A percentile compares a stretch with the other conserved stretches of the same genome.
These are phyloP conservation scores for Capsaspora owczarzaki DNA, from an alignment of 78 protist genomes.

Conservation along the genomic window DNA sequence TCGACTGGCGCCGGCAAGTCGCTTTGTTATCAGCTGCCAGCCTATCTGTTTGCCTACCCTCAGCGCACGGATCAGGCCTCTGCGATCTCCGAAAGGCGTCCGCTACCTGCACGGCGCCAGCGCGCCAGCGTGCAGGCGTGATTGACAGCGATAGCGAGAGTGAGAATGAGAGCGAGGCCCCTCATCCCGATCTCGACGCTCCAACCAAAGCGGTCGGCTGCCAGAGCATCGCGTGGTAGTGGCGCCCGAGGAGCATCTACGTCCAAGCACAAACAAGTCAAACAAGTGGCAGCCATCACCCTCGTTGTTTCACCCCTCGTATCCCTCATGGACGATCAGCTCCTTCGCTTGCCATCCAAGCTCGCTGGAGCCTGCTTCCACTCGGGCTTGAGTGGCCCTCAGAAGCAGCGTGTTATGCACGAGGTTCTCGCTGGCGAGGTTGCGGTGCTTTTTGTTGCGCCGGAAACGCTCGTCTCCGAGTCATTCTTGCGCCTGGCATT, in stretches of 20 bases:
- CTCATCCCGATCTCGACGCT: too few species aligned
- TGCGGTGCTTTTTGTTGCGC: slow-evolving; percentile 37
- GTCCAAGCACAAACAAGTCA: too few species aligned
- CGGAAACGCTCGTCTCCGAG: slow-evolving; percentile 25
- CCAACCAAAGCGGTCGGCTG: too few species aligned
- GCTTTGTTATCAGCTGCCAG: slow-evolving; percentile 77
- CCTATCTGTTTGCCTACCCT: not conserved
- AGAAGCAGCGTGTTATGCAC: not conserved
- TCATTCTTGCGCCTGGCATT: not conserved
- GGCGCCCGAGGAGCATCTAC: too few species aligned
- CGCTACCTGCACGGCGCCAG: too few species aligned
- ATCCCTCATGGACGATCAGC: slow-evolving; percentile 63
- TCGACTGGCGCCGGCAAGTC: slow-evolving; percentile 81
- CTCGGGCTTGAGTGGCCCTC: not conserved
- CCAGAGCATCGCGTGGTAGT: too few species aligned
- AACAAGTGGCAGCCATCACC: not conserved
- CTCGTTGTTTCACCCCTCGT: slow-evolving; percentile 67
- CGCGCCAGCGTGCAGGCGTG: too few species aligned
- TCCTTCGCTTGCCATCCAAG: not conserved
- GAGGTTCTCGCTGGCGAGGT: not conserved
- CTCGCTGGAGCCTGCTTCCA: not conserved
- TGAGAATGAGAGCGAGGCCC: too few species aligned
- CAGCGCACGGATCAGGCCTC: not conserved
- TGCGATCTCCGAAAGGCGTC: too few species aligned
- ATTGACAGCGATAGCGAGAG: too few species aligned